These are phyloP conservation scores for Escovopsis weberi DNA, from an alignment of 2,329 filamentous ascomycete species.

Conservation along the genomic window DNA sequence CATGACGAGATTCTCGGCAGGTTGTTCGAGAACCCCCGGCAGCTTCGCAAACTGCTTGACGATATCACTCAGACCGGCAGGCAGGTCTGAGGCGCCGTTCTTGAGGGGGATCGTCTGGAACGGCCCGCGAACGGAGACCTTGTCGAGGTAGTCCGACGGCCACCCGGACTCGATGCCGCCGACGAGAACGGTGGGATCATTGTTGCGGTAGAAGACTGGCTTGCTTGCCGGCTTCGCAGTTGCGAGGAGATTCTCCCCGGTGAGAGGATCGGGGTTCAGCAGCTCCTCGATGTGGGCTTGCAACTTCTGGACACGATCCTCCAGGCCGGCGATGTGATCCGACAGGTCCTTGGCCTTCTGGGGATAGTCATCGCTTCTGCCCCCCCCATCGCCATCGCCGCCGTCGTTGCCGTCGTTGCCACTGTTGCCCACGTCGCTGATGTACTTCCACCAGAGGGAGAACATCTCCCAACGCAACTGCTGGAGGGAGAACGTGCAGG, in stretches of 20 bases:
- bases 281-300: not conserved
- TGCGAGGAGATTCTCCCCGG: not conserved
- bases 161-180: constrained; percentile 23
- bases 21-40: not conserved
- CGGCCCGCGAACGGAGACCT: constrained; percentile 1
- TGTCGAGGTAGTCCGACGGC: constrained; percentile 21
- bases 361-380: not conserved
- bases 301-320: not conserved
- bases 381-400: not conserved
- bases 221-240: constrained; percentile 11
- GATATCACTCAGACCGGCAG: not conserved
- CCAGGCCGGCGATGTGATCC: not conserved
- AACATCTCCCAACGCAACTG: constrained; percentile 25
- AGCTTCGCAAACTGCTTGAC: not conserved
- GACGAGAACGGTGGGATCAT: constrained; percentile 25
- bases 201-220: constrained; percentile 13
- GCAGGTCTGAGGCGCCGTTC: not conserved
- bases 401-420: not conserved
- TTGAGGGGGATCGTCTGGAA: constrained; percentile 1
- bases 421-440: constrained; percentile 11
- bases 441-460: constrained; percentile 26
- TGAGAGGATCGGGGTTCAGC: not conserved
- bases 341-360: not conserved
- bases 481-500: constrained; percentile 6
- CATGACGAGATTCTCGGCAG: constrained; percentile 1